Conservation (phyloP, 2,329 filamentous ascomycete genomes). For the Colletotrichum sansevieriae region DNA sequence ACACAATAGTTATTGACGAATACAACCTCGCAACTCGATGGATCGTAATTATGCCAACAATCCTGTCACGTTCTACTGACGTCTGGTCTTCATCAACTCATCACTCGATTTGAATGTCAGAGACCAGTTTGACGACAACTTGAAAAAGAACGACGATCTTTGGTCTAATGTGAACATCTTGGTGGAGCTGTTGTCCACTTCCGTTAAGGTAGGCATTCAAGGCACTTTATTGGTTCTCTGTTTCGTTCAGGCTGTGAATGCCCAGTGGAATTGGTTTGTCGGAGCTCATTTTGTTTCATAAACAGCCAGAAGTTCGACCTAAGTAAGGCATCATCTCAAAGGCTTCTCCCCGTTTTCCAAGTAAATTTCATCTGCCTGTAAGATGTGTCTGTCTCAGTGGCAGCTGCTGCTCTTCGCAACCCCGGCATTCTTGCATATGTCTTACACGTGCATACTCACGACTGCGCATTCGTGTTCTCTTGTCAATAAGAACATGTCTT, state of each 20-base stretch:
- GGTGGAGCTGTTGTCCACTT: too few relatives aligned
- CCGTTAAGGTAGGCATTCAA: too few relatives aligned
- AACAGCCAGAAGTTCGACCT: slow-evolving; percentile 24
- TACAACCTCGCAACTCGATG: neutral
- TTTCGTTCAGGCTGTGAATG: slow-evolving; percentile 15
- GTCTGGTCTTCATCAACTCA: neutral
- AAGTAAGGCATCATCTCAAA: neutral
- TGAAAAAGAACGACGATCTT: too few relatives aligned
- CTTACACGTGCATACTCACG: slow-evolving; percentile 10
- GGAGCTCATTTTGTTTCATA: slow-evolving; percentile 6
- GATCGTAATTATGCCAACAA: neutral
- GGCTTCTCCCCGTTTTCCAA: neutral
- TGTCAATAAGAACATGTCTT: slow-evolving; percentile 4
- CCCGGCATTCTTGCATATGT: neutral
- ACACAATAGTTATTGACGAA: too few relatives aligned
- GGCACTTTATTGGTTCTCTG: neutral
- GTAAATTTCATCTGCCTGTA: slow-evolving; percentile 11
- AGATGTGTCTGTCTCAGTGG: slow-evolving; percentile 12
- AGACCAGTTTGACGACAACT: slow-evolving; percentile 11
- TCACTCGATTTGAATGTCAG: neutral
- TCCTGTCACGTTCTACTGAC: neutral
- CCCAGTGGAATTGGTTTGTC: slow-evolving; percentile 2
- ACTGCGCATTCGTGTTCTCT: slow-evolving; percentile 9
- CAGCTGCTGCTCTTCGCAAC: slow-evolving; percentile 1
- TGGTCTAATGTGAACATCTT: too few relatives aligned